A percentile compares a stretch with the other conserved stretches of the same genome.
Conservation (phyloP, 768 basidiomycete genomes). For the Calocera viscosa region DNA sequence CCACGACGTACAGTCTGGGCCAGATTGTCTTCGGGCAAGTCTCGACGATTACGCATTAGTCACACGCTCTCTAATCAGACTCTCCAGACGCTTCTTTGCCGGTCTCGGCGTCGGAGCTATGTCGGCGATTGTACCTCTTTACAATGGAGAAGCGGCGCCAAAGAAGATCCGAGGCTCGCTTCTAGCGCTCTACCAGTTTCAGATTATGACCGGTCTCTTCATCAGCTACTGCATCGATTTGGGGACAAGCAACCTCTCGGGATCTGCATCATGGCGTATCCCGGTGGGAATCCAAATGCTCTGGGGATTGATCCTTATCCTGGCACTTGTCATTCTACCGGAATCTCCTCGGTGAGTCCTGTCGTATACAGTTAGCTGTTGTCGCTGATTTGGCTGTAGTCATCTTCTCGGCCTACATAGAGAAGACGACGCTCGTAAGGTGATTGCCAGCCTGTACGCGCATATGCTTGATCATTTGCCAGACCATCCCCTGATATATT, state of each 20-base stretch:
- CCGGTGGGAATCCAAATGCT: conserved; percentile 55
- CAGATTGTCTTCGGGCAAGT: conserved; percentile 49
- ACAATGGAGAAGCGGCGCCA: conserved; percentile 68
- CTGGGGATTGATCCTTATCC: conserved; percentile 54
- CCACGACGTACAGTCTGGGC: conserved; percentile 42
- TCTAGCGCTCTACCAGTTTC: conserved; percentile 63
- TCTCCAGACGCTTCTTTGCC: conserved; percentile 49
- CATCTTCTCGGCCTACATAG: conserved; percentile 51
- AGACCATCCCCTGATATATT: not conserved
- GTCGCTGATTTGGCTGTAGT: conserved; percentile 30
- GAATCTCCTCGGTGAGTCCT: conserved; percentile 53
- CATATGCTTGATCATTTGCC: not conserved
- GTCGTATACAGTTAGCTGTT: too few species aligned
- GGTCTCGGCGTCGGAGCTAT: conserved; percentile 67
- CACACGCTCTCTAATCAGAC: conserved; percentile 10
- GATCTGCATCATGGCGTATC: conserved; percentile 54
- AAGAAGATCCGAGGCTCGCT: conserved; percentile 60
- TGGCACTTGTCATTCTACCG: conserved; percentile 61
- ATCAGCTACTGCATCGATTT: conserved; percentile 59
- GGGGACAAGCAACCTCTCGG: conserved; percentile 43
- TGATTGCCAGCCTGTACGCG: conserved; percentile 42
- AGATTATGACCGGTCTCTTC: conserved; percentile 65
- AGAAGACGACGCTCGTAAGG: conserved; percentile 42
- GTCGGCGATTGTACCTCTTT: conserved; percentile 33
- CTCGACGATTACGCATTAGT: too few species aligned